Percentiles rank a stretch among this genome's conserved stretches.
Evolutionary conservation across 331 rosid species (phyloP).

Genomic region (Quercus phellos): DNA sequence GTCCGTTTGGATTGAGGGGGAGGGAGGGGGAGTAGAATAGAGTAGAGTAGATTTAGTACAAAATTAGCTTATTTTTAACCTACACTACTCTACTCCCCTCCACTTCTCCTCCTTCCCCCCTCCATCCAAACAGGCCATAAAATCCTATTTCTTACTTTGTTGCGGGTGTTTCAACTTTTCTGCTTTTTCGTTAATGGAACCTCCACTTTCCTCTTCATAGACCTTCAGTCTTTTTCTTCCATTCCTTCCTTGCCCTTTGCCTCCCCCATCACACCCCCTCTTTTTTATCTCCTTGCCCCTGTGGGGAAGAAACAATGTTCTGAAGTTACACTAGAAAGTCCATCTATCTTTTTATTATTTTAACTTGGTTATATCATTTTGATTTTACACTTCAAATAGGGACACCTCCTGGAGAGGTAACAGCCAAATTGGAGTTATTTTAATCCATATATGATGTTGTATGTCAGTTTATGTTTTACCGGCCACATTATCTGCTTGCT

Average conservation of each 20-base stretch:
- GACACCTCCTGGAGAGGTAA: not conserved
- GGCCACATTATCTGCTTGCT: not conserved
- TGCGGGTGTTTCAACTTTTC: not conserved
- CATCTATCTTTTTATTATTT: not conserved
- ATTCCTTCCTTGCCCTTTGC: not conserved
- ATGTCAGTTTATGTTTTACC: not conserved
- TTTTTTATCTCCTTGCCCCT: not conserved
- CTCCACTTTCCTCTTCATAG: not conserved
- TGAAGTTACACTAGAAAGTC: not conserved
- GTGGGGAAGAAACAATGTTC: not conserved
- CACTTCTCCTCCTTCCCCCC: too few relatives aligned
- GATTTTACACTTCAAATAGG: too few relatives aligned
- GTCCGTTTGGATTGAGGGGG: too few relatives aligned
- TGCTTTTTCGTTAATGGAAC: not conserved
- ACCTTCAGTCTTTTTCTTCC: not conserved
- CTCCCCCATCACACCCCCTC: too few relatives aligned
- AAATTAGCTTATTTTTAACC: too few relatives aligned
- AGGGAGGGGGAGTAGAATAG: too few relatives aligned
- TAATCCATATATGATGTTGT: not conserved
- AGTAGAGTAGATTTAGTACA: too few relatives aligned
- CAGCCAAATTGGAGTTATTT: not conserved
- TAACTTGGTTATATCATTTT: not conserved
- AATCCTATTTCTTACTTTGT: too few relatives aligned
- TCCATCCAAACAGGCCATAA: too few relatives aligned
- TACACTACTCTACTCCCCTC: too few relatives aligned